A percentile compares a stretch with the other conserved stretches of the same genome.
phyloP scores from a whole-genome alignment of 257 asterid species.

The Salvia miltiorrhiza region DNA sequence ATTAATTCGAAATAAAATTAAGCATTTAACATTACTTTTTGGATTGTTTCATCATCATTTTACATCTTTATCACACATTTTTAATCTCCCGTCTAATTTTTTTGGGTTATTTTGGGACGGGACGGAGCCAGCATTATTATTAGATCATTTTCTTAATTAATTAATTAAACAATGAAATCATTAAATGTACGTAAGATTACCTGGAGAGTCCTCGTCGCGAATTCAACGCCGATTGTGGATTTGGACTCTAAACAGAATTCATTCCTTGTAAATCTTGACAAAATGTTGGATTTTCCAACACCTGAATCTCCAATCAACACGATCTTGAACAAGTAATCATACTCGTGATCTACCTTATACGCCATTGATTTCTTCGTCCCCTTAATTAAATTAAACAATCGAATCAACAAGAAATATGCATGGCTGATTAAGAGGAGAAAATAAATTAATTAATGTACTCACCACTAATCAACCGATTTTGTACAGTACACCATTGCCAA shows the following conservation, averaged over 20 bases:
- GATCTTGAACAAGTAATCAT: constrained; percentile 47
- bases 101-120: no score
- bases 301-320: constrained; percentile 44
- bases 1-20: no score
- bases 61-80: no score
- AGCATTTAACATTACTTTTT: no score
- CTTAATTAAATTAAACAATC: not conserved
- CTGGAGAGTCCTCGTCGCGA: constrained; percentile 48
- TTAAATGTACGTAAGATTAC: constrained; percentile 11
- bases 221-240: constrained; percentile 51
- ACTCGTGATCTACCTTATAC: constrained; percentile 46
- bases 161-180: no score
- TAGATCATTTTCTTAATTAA: no score
- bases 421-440: not conserved
- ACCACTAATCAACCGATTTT: constrained; percentile 28
- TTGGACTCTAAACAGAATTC: constrained; percentile 47
- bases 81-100: no score
- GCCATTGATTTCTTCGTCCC: constrained; percentile 38
- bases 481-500: constrained; percentile 19
- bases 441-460: not conserved
- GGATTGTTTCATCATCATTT: no score
- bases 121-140: no score
- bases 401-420: not conserved
- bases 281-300: constrained; percentile 41
- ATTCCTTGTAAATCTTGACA: constrained; percentile 46